phyloP scores from a whole-genome alignment of 108 stramenopile genomes.

The Cyclotella baltica region DNA sequence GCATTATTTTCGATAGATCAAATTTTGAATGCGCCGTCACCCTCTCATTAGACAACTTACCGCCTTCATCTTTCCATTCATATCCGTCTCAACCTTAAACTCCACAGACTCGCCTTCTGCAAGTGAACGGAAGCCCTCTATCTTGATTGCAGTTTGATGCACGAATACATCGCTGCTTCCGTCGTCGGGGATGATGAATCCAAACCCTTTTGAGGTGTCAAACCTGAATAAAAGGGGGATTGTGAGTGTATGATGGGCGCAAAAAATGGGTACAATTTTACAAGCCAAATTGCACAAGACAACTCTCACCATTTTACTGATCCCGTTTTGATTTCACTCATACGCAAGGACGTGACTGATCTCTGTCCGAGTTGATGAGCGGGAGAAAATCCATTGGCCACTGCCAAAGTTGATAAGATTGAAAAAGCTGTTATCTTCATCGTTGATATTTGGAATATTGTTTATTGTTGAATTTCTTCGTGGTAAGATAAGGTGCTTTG shows the following conservation, averaged over 20 bases:
- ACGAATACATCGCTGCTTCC: slow-evolving; percentile 63
- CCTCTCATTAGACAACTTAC: too few relatives aligned
- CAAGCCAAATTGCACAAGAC: neutral
- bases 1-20: too few relatives aligned
- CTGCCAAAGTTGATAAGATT: slow-evolving; percentile 12
- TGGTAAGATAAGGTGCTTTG: too few relatives aligned
- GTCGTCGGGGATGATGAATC: slow-evolving; percentile 66
- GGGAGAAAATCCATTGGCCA: slow-evolving; percentile 3
- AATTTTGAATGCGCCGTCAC: too few relatives aligned
- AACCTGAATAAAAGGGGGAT: slow-evolving; percentile 29
- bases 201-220: slow-evolving; percentile 66
- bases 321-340: slow-evolving; percentile 34
- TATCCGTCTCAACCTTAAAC: slow-evolving; percentile 40
- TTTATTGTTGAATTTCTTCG: neutral
- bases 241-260: neutral
- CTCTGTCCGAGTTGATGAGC: slow-evolving; percentile 1
- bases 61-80: slow-evolving; percentile 62
- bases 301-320: slow-evolving; percentile 44
- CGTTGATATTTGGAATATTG: neutral
- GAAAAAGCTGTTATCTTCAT: slow-evolving; percentile 15
- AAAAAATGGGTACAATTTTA: neutral
- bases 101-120: slow-evolving; percentile 63
- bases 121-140: slow-evolving; percentile 60
- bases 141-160: slow-evolving; percentile 66
- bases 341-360: neutral